A percentile compares a stretch with the other conserved stretches of the same genome.
phyloP scores from a whole-genome alignment of 164 flowering plant species.

The Echeveria elegans region DNA sequence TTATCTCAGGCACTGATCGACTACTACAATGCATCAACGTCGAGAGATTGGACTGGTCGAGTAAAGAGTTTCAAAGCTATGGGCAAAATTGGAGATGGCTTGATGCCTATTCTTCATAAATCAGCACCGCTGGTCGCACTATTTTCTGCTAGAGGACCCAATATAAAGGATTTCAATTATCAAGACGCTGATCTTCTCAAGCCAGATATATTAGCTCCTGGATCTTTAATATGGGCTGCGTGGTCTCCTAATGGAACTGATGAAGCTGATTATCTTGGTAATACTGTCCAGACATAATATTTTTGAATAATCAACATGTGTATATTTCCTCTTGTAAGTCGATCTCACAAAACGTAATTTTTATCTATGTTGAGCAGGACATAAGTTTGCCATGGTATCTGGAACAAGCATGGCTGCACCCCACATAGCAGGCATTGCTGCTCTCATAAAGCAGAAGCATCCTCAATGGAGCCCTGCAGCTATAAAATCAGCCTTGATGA shows the following conservation, averaged over 20 bases:
- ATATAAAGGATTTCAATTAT: slow-evolving; percentile 77
- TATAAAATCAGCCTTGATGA: slow-evolving; percentile 92
- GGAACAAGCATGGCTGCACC: slow-evolving; percentile 99
- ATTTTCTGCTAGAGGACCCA: slow-evolving; percentile 94
- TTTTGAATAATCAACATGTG: background rate
- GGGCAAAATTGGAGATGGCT: slow-evolving; percentile 76
- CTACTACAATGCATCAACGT: slow-evolving; percentile 73
- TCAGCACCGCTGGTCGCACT: slow-evolving; percentile 93
- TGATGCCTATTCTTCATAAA: slow-evolving; percentile 69
- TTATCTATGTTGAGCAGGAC: slow-evolving; percentile 56
- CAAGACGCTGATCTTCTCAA: slow-evolving; percentile 96
- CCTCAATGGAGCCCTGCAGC: slow-evolving; percentile 94
- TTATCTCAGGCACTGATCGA: slow-evolving; percentile 65
- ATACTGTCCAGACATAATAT: background rate
- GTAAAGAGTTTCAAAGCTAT: slow-evolving; percentile 69
- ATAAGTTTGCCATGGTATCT: slow-evolving; percentile 88
- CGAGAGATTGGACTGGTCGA: slow-evolving; percentile 91
- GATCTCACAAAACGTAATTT: background rate
- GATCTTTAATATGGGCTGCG: slow-evolving; percentile 96
- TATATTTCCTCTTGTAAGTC: background rate
- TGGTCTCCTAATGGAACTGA: slow-evolving; percentile 98
- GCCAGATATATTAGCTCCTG: slow-evolving; percentile 98
- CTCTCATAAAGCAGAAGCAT: slow-evolving; percentile 90
- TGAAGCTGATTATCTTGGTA: slow-evolving; percentile 78
- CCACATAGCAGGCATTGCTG: slow-evolving; percentile 95